Percentiles rank a stretch among this genome's conserved stretches.
phyloP scores from a whole-genome alignment of 768 basidiomycete species.

The Rhizopogon sp. region DNA sequence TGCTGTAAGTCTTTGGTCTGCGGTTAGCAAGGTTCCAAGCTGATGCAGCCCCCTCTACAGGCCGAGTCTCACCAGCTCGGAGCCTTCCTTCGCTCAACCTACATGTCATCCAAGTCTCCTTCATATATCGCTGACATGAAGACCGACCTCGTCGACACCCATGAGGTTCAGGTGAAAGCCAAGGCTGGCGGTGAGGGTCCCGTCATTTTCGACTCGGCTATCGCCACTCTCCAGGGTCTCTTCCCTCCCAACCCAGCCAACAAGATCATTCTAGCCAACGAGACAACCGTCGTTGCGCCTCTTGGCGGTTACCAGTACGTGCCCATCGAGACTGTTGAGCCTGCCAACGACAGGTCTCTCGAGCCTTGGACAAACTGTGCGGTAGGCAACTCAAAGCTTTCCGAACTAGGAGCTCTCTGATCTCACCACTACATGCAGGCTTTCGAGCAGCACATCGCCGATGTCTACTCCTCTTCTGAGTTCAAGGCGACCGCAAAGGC shows the following conservation, averaged over 20 bases:
- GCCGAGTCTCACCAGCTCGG: slow-evolving; percentile 67
- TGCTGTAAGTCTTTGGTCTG: slow-evolving; percentile 40
- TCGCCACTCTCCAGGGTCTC: slow-evolving; percentile 80
- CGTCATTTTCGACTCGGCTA: slow-evolving; percentile 84
- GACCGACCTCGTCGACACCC: slow-evolving; percentile 66
- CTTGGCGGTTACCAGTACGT: slow-evolving; percentile 85
- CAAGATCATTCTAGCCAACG: slow-evolving; percentile 75
- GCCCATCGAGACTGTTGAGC: slow-evolving; percentile 85
- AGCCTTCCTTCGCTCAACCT: slow-evolving; percentile 53
- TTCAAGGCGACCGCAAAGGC: slow-evolving; percentile 59
- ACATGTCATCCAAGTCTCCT: slow-evolving; percentile 57
- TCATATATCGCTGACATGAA: slow-evolving; percentile 66
- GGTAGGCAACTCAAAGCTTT: slow-evolving; percentile 25
- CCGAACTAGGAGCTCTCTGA: slow-evolving; percentile 8
- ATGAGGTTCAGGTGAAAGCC: slow-evolving; percentile 69
- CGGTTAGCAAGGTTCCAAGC: neutral
- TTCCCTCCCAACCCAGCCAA: slow-evolving; percentile 77
- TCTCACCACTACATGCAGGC: slow-evolving; percentile 30
- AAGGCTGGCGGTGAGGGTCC: slow-evolving; percentile 82
- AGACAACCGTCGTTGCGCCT: slow-evolving; percentile 63
- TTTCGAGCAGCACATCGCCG: slow-evolving; percentile 59
- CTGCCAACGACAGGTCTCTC: slow-evolving; percentile 74
- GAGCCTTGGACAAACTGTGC: slow-evolving; percentile 75
- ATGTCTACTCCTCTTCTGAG: slow-evolving; percentile 55
- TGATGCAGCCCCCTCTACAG: slow-evolving; percentile 28